Evolutionary conservation across 257 asterid genomes (phyloP), one percentile per base, ranked within the genome.

Genomic region (Hygrophila difformis): DNA sequence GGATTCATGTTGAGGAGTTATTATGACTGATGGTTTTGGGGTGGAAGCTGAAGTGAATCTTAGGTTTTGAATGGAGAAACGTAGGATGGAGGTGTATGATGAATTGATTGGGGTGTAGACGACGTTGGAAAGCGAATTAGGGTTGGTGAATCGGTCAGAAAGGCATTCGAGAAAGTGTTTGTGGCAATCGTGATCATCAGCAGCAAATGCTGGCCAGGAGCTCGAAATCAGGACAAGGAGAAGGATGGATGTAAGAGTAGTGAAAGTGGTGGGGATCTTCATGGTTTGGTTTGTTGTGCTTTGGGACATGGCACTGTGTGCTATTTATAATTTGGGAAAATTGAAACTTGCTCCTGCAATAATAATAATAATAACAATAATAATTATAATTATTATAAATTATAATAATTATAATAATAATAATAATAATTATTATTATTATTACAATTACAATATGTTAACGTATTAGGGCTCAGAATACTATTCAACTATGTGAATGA

Each of bases 1-100:
- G 51, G 67, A 61, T 42, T 65, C 70, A 2, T 64, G 23, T 2
- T 45, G 9, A 0, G 76, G 68, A 4, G 71, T 64, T 6, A 69
- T 19, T 7, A 69, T 69, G 33, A 64, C 65, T 2, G 7, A 47
- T 0, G 71, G 71, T 17, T 39, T 64, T 0, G 71, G 62, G 7
- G 56, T 60, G 0, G 50, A 43, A 2, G 13, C 19, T 0, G 60
- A 13, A 4, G 15, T 33, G 55, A 59, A 69, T 28, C 70, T 47
- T 1, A 57, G 53, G 56, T 68, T 68, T 33, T 53, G 44, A 16
- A 57, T 57, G 49, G 65, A 57, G 2, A 51, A 42, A 5, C 18
- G 44, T 4, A 68, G 67, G 5, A 57, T 23, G 29, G 66, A 49
- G 4, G 48, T 1, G 23, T 48, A 68, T 0, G 63, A 62, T 15